Percentiles rank a stretch among this genome's conserved stretches.
phyloP scores from a whole-genome alignment of 2,329 filamentous ascomycete genomes.

The Exophiala sp. region DNA sequence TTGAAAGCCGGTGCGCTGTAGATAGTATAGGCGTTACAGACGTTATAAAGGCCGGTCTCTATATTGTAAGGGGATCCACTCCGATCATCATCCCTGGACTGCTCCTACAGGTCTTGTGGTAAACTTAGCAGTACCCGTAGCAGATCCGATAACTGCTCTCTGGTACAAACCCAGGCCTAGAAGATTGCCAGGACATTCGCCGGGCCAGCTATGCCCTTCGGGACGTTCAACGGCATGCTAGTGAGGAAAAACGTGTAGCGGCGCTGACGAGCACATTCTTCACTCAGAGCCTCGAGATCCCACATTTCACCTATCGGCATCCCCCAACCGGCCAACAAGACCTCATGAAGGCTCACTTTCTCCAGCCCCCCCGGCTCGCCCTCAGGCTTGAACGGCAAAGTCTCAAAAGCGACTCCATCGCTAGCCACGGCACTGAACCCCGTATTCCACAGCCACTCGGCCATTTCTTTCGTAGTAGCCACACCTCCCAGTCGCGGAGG shows the following conservation, averaged over 20 bases:
- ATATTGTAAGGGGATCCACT: too few relatives aligned
- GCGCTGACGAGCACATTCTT: constrained; percentile 31
- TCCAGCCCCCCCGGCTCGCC: neutral
- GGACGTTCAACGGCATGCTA: constrained; percentile 29
- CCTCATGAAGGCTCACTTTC: constrained; percentile 11
- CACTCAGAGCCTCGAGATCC: constrained; percentile 37
- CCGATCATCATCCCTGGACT: too few relatives aligned
- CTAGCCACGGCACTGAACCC: constrained; percentile 22
- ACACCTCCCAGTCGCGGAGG: neutral
- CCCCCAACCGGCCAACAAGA: constrained; percentile 26
- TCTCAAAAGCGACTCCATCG: constrained; percentile 30
- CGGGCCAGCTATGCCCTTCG: constrained; percentile 21
- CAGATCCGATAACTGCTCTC: too few relatives aligned
- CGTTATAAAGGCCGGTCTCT: too few relatives aligned
- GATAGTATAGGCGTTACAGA: too few relatives aligned
- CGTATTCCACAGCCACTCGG: constrained; percentile 33
- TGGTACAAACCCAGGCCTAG: constrained; percentile 1
- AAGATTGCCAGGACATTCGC: constrained; percentile 24
- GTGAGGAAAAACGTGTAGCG: constrained; percentile 45
- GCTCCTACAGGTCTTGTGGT: too few relatives aligned
- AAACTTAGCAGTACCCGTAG: too few relatives aligned
- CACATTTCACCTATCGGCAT: constrained; percentile 28
- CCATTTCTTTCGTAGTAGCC: constrained; percentile 26
- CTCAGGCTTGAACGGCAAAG: neutral
- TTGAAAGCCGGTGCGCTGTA: too few relatives aligned